These are phyloP conservation scores for Komagataella mondaviorum DNA, from an alignment of 805 yeast genomes.

Conservation along the genomic window DNA sequence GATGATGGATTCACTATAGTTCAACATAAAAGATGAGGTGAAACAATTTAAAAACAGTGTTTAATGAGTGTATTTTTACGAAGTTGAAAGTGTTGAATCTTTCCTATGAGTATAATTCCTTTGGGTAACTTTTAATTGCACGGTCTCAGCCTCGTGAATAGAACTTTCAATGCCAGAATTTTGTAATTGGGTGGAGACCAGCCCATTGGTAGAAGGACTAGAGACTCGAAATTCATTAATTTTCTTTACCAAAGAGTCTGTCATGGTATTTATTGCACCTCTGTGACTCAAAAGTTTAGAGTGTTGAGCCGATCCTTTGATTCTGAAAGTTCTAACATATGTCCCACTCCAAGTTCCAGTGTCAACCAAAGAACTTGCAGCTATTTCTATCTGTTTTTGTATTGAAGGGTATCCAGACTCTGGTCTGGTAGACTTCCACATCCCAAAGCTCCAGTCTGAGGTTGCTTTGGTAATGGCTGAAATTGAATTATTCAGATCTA, in stretches of 20 bases:
- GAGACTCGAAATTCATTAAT: slow-evolving; percentile 27
- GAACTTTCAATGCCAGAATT: background rate
- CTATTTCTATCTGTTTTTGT: slow-evolving; percentile 1
- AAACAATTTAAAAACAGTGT: background rate
- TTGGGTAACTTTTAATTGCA: slow-evolving; percentile 3
- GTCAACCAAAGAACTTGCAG: slow-evolving; percentile 11
- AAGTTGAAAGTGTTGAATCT: background rate
- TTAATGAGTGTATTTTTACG: slow-evolving; percentile 1
- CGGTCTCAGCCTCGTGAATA: background rate
- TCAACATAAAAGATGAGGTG: slow-evolving; percentile 52
- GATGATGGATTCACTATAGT: slow-evolving; percentile 94
- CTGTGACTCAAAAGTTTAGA: slow-evolving; percentile 20
- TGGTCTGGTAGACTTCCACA: slow-evolving; percentile 13
- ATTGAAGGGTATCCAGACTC: background rate
- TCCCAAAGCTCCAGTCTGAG: slow-evolving; percentile 20
- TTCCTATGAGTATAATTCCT: slow-evolving; percentile 2
- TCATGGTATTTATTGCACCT: slow-evolving; percentile 32
- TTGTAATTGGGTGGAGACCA: background rate
- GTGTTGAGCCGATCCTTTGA: slow-evolving; percentile 9
- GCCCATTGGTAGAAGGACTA: slow-evolving; percentile 1
- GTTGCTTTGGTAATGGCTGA: slow-evolving; percentile 19
- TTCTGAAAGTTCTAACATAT: slow-evolving; percentile 26
- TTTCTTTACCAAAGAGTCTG: slow-evolving; percentile 33
- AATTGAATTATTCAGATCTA: slow-evolving; percentile 19
- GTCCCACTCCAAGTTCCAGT: slow-evolving; percentile 32